Evolutionary conservation across 1,284 basidiomycete genomes (phyloP), one percentile per base, ranked within the genome.

Genomic region (Trametes hirsuta): DNA sequence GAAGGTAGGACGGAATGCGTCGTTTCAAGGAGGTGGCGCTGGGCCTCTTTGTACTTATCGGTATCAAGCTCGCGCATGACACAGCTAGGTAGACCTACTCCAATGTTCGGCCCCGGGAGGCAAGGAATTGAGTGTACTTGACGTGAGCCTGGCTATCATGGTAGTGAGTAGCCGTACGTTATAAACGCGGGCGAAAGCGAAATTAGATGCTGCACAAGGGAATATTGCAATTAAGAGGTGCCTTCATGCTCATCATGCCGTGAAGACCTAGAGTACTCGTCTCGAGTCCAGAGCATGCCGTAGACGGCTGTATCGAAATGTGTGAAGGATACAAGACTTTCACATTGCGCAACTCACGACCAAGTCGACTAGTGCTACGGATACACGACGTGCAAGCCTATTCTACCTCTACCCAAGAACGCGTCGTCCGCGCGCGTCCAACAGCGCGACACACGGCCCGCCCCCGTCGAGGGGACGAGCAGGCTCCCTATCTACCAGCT

Each of bases 301-400:
- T 30, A 30, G 30, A 30, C 30, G 30, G 30, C 4, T 21, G 34
- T 4, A 36, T 11, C 4, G 21, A 15, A 37, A 18, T 15, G 6
- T 25, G 21, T 24, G 55, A 62, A 62, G 61, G 59, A 66, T 66
- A 63, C 64, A 63, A 63, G 56, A 65, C 58, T 47, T 52, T 59
- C 56, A 55, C 47, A 62, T 63, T 60, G 61, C 49, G 53, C 61
- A 57, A 39, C 52, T 39, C 52, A 51, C 57, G 47, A 51, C 62
- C 50, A 46, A 58, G 48, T 49, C 59, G 51, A 61, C 59, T 61
- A 63, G 52, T 58, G 52, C 63, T 63, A 61, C 55, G 58, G 56
- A 65, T 61, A 65, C 49, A 62, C 49, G 53, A 54, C 51, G 45
- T 58, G 57, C 55, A 50, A 37, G 41, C 51, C 58, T 49, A 52